A percentile compares a stretch with the other conserved stretches of the same genome.
Conservation (phyloP, 1,284 basidiomycete genomes). For the Chiua sp. region DNA sequence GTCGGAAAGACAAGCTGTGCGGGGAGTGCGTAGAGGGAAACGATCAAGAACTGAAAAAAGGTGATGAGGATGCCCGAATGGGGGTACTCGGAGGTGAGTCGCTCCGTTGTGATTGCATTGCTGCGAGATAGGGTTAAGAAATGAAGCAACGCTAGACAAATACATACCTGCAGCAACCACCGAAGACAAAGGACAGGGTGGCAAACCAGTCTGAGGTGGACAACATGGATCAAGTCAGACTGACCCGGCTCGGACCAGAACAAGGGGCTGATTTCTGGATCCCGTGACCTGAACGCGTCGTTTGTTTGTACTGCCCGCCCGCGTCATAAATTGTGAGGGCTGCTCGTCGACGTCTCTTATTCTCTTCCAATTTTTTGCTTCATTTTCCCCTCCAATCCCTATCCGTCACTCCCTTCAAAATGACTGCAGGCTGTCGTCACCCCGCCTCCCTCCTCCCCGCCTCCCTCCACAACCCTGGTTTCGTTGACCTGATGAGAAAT, state of each 20-base stretch:
- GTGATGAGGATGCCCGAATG: constrained; percentile 81
- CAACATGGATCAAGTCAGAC: too few relatives aligned
- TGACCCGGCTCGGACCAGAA: neutral
- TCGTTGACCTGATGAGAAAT: constrained; percentile 79
- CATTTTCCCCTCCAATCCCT: constrained; percentile 30
- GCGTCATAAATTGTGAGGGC: too few relatives aligned
- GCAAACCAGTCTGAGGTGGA: constrained; percentile 55
- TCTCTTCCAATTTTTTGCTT: constrained; percentile 13
- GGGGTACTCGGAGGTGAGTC: constrained; percentile 66
- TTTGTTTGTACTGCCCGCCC: too few relatives aligned
- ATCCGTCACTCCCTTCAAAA: constrained; percentile 38
- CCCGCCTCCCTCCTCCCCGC: constrained; percentile 75
- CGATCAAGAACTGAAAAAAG: constrained; percentile 81
- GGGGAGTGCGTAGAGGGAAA: constrained; percentile 72
- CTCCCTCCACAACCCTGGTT: constrained; percentile 73
- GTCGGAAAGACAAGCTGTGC: constrained; percentile 49
- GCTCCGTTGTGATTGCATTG: constrained; percentile 76
- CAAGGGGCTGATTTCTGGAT: constrained; percentile 24
- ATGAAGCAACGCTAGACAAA: neutral
- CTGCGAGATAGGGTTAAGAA: constrained; percentile 23
- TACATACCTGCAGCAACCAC: constrained; percentile 77
- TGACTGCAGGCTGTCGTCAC: constrained; percentile 49
- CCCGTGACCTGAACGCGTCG: constrained; percentile 35
- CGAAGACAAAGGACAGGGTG: constrained; percentile 74
- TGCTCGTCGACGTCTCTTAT: neutral